A percentile compares a stretch with the other conserved stretches of the same genome.
Conservation (phyloP, 1,284 basidiomycete species). For the Ustilago lituana region DNA sequence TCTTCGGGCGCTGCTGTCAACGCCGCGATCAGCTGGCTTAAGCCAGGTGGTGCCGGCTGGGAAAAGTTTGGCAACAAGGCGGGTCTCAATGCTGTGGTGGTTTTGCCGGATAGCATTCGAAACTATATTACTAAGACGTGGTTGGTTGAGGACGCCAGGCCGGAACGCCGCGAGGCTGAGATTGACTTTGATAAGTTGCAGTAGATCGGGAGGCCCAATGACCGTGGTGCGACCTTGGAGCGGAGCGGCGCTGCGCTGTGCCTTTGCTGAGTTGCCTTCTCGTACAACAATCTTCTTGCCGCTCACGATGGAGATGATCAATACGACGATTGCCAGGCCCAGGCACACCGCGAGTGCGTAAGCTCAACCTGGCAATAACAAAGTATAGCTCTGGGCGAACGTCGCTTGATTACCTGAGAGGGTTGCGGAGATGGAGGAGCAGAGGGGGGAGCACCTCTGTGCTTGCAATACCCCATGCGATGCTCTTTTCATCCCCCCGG, state of each 20-base stretch:
- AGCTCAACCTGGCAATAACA: slow-evolving; percentile 18
- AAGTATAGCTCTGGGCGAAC: slow-evolving; percentile 33
- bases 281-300: too few relatives aligned
- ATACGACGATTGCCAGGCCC: too few relatives aligned
- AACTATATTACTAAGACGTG: slow-evolving; percentile 91
- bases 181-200: slow-evolving; percentile 49
- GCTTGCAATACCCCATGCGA: slow-evolving; percentile 56
- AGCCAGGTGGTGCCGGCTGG: slow-evolving; percentile 73
- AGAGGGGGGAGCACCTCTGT: slow-evolving; percentile 56
- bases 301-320: too few relatives aligned
- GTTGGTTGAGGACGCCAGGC: slow-evolving; percentile 58
- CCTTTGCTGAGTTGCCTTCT: too few relatives aligned
- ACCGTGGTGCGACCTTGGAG: too few relatives aligned
- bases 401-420: slow-evolving; percentile 49
- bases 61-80: slow-evolving; percentile 74
- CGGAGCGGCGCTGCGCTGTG: too few relatives aligned
- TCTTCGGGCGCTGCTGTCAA: slow-evolving; percentile 86
- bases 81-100: slow-evolving; percentile 85
- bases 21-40: slow-evolving; percentile 82
- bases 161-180: slow-evolving; percentile 41
- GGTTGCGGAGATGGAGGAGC: slow-evolving; percentile 55
- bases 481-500: slow-evolving; percentile 54
- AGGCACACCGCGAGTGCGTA: slow-evolving; percentile 18
- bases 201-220: slow-evolving; percentile 10
- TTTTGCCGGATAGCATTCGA: slow-evolving; percentile 88